These are phyloP conservation scores for Austroboletus novae-zelandiae DNA, from an alignment of 1,284 basidiomycete genomes.

Conservation along the genomic window DNA sequence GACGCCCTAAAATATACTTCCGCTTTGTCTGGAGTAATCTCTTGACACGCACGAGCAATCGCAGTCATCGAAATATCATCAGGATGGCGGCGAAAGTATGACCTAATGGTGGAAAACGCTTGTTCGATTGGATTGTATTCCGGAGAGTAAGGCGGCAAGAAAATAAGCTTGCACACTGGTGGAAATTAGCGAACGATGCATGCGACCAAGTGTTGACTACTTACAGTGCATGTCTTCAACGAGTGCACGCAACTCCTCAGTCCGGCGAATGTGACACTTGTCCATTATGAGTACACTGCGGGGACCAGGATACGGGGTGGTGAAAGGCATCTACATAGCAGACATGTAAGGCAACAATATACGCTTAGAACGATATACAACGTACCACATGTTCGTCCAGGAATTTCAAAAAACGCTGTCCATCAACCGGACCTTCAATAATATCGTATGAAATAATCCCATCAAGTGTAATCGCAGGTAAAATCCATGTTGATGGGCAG, in stretches of 20 bases:
- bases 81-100: neutral
- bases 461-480: slow-evolving; percentile 26
- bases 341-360: neutral
- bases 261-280: slow-evolving; percentile 26
- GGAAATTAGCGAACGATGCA: too few species aligned
- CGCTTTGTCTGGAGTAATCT: slow-evolving; percentile 7
- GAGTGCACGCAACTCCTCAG: slow-evolving; percentile 11
- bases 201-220: too few species aligned
- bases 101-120: slow-evolving; percentile 2
- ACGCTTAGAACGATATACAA: too few species aligned
- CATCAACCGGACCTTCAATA: slow-evolving; percentile 8
- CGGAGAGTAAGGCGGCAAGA: slow-evolving; percentile 27
- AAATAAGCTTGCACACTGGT: slow-evolving; percentile 20
- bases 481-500: slow-evolving; percentile 11
- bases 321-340: slow-evolving; percentile 25
- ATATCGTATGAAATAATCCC: slow-evolving; percentile 33
- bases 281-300: slow-evolving; percentile 26
- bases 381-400: slow-evolving; percentile 2
- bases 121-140: too few species aligned
- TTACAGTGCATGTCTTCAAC: slow-evolving; percentile 16
- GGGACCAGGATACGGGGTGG: slow-evolving; percentile 19
- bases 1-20: slow-evolving; percentile 6
- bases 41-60: slow-evolving; percentile 5
- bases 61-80: neutral
- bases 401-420: neutral